phyloP scores from a whole-genome alignment of 768 basidiomycete species.

The Lentinula guzmanii region DNA sequence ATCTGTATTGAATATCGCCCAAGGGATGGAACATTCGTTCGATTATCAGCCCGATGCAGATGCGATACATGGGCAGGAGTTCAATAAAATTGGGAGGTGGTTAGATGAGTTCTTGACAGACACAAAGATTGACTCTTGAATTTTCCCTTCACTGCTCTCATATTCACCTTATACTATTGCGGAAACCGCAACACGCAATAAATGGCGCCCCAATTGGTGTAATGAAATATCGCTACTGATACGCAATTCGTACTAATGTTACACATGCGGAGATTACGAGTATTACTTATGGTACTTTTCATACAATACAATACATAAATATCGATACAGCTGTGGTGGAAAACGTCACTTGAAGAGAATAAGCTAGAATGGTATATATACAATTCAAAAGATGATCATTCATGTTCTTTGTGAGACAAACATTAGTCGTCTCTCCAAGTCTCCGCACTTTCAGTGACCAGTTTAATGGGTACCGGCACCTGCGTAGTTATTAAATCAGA shows the following conservation, averaged over 20 bases:
- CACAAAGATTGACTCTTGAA: neutral
- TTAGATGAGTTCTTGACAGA: slow-evolving; percentile 10
- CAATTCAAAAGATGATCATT: no score
- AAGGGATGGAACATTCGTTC: slow-evolving; percentile 31
- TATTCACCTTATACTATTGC: no score
- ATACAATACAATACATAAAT: neutral
- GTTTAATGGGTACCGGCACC: neutral
- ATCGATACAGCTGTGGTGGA: neutral
- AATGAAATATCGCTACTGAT: no score
- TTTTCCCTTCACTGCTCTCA: neutral
- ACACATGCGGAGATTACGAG: neutral
- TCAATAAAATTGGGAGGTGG: slow-evolving; percentile 14
- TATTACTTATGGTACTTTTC: neutral
- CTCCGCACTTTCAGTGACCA: slow-evolving; percentile 2
- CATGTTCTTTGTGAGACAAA: no score
- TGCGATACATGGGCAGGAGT: slow-evolving; percentile 15
- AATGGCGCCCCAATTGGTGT: no score
- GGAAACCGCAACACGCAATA: no score
- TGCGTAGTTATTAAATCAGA: neutral
- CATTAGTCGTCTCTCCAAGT: neutral
- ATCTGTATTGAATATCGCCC: slow-evolving; percentile 16
- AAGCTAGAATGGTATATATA: no score
- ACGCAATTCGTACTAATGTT: neutral
- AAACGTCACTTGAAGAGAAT: neutral
- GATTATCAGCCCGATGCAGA: slow-evolving; percentile 28